phyloP scores from a whole-genome alignment of 176 grass and related monocot genomes.

The Oryza officinalis region DNA sequence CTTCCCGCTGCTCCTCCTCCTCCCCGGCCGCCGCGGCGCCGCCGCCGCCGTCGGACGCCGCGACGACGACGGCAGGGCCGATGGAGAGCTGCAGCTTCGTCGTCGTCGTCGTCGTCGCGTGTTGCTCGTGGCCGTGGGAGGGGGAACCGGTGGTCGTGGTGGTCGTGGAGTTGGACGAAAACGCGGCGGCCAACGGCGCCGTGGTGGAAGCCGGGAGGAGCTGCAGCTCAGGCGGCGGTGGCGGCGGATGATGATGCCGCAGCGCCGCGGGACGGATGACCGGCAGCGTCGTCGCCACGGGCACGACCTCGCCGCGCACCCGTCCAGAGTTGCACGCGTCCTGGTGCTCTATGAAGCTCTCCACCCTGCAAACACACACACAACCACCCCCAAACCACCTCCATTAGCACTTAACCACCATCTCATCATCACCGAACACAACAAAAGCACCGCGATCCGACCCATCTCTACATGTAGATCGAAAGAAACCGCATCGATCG shows the following conservation, averaged over 20 bases:
- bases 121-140: constrained; percentile 31
- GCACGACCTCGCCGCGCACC: constrained; percentile 41
- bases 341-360: constrained; percentile 99
- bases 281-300: constrained; percentile 30
- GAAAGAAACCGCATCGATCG: constrained; percentile 38
- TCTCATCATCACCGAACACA: background rate
- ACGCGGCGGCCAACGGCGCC: background rate
- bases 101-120: constrained; percentile 46
- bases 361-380: constrained; percentile 58
- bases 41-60: background rate
- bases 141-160: background rate
- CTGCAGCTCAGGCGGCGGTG: constrained; percentile 57
- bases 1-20: constrained; percentile 2
- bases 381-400: background rate
- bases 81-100: constrained; percentile 73
- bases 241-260: background rate
- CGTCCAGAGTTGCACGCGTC: constrained; percentile 82
- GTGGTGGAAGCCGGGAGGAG: constrained; percentile 55
- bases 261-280: constrained; percentile 15
- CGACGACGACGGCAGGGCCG: constrained; percentile 5
- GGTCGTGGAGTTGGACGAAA: background rate
- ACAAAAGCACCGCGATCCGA: background rate
- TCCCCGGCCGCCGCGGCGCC: background rate
- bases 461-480: background rate
- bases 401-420: background rate